Evolutionary conservation across 192 early-diverging fungal genomes (phyloP), one percentile per base, ranked within the genome.

Genomic region (Neocallimastix lanati): DNA sequence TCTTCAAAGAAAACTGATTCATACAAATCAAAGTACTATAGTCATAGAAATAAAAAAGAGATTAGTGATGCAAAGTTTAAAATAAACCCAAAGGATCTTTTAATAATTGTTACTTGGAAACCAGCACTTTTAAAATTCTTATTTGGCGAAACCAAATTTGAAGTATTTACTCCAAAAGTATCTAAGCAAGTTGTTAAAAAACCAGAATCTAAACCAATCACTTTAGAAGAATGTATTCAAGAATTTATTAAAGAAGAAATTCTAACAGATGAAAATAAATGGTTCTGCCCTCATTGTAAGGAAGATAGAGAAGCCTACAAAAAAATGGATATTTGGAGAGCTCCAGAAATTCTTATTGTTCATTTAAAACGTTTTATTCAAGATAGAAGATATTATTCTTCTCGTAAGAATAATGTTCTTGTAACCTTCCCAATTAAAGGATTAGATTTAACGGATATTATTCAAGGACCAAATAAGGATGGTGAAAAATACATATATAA

Each of bases 291-390:
- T 7, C 78, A 84, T 28, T 98, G 96, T 84, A 92, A 94, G 81
- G 83, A 85, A 21, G 87, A 83, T 25, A 89, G 95, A 11, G 84
- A 87, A 21, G 88, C 96, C 6, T 91, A 88, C 27, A 99, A 99
- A 82, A 85, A 85, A 27, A 81, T 97, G 50, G 88, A 90, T 16
- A 86, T 99, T 16, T 92, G 94, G 2, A 86, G 90, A 29, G 84
- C 98, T 29, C 98, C 98, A 2, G 87, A 92, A 77, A 92, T 99
- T 33, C 84, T 99, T n/a, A 83, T 98, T 77, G 90, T 99, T 77
- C 95, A 98, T 80, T 80, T 99, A 81, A 99, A 98, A 83, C 89
- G 96, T 77, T 99, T 98, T n/a, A 67, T 67, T 67, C 50, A 67
- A 67, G 50, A 67, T 67, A 67, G 50, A 67, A 25, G 25, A n/a